Percentiles rank a stretch among this genome's conserved stretches.
phyloP scores from a whole-genome alignment of 129 eudicot genomes.

The Logfia minima region DNA sequence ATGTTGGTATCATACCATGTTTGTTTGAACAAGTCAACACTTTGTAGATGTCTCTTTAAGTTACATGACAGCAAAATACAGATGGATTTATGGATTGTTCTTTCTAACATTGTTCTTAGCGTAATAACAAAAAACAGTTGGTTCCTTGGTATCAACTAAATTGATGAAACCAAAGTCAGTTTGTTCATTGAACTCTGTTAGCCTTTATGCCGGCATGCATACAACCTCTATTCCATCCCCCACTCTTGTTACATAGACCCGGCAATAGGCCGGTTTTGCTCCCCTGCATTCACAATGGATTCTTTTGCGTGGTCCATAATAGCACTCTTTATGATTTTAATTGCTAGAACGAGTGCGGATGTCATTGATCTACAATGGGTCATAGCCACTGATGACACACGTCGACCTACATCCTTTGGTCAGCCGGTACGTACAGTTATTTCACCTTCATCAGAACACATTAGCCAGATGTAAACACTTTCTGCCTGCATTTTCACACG shows the following conservation, averaged over 20 bases:
- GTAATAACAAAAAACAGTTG: slow-evolving; percentile 28
- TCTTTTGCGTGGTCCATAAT: slow-evolving; percentile 29
- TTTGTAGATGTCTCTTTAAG: slow-evolving; percentile 4
- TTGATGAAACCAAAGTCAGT: slow-evolving; percentile 33
- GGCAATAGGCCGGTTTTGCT: slow-evolving; percentile 1
- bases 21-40: slow-evolving; percentile 19
- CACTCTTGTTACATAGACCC: slow-evolving; percentile 2
- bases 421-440: slow-evolving; percentile 42
- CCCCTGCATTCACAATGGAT: slow-evolving; percentile 39
- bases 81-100: background rate
- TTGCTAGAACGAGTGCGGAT: slow-evolving; percentile 30
- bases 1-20: background rate
- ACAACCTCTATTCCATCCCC: slow-evolving; percentile 11
- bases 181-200: slow-evolving; percentile 4
- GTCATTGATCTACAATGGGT: slow-evolving; percentile 58
- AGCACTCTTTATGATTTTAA: slow-evolving; percentile 23
- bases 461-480: background rate
- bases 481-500: background rate
- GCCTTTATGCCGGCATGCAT: slow-evolving; percentile 31
- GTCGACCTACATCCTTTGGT: slow-evolving; percentile 33
- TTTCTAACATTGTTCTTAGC: slow-evolving; percentile 13
- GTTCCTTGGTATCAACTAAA: slow-evolving; percentile 25
- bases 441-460: background rate
- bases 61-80: slow-evolving; percentile 10
- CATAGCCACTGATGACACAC: slow-evolving; percentile 37